These are phyloP conservation scores for Heliocybe sulcata DNA, from an alignment of 1,284 basidiomycete species.

Conservation along the genomic window DNA sequence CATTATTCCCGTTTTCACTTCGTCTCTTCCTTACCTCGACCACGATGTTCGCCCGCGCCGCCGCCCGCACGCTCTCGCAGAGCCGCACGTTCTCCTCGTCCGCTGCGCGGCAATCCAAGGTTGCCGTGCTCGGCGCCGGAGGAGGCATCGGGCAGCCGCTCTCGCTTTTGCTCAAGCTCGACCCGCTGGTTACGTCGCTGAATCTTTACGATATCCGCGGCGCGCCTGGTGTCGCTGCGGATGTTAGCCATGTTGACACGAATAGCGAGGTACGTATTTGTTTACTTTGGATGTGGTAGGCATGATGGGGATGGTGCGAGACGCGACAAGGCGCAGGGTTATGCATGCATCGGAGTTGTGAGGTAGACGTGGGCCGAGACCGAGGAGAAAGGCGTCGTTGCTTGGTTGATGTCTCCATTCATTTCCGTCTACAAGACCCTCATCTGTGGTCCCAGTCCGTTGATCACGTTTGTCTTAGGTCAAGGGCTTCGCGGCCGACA, in stretches of 20 bases:
- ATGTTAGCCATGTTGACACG: constrained; percentile 92
- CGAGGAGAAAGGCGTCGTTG: too few species aligned
- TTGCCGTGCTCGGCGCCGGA: constrained; percentile 87
- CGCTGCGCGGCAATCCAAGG: constrained; percentile 66
- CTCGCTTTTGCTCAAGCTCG: constrained; percentile 82
- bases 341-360: too few species aligned
- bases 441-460: constrained; percentile 2
- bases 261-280: constrained; percentile 60
- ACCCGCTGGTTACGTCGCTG: constrained; percentile 74
- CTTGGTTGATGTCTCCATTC: too few species aligned
- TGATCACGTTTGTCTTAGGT: constrained; percentile 39
- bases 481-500: constrained; percentile 74
- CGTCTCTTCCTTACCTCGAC: too few species aligned
- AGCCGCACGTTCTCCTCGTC: constrained; percentile 78
- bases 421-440: constrained; percentile 1
- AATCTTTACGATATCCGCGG: constrained; percentile 90
- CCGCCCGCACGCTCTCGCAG: constrained; percentile 37
- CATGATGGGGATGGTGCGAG: neutral
- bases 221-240: constrained; percentile 88
- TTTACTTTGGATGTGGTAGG: neutral
- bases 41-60: constrained; percentile 52
- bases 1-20: too few species aligned
- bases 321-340: too few species aligned
- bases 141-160: constrained; percentile 93
- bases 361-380: too few species aligned